Evolutionary conservation across 306 rosid genomes (phyloP), one percentile per base, ranked within the genome.

Genomic region (Begonia fuchsioides): DNA sequence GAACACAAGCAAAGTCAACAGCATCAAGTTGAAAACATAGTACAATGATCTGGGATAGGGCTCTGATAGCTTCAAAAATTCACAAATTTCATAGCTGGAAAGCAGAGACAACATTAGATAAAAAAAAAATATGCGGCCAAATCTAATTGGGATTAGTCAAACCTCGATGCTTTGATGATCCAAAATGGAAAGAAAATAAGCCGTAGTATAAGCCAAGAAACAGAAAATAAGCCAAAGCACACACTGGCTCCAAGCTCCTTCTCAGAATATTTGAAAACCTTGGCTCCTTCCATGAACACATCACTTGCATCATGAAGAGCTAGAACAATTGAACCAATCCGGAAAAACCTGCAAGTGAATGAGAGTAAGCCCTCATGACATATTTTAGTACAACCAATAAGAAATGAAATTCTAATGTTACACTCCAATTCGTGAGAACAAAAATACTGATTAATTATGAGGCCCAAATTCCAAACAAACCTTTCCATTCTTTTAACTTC

Each of bases 231-330:
- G 52, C 94, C 98, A 66, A 90, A 90, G 51, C 57, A 65, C 55
- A 82, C 83, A 44, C 98, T 90, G 54, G 98, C 96, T 48, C 59
- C 82, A 62, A 90, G 75, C 65, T 90, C 95, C 52, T 76, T 81
- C 63, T 74, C 96, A 43, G 94, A 77, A 74, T 90, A 90, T 64
- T 90, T 90, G 75, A 85, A 90, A 64, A 90, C 67, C 77, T 90
- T 90, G 19, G 98, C 98, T 57, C 86, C 79, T 82, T 90, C 98
- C 96, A 90, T 15, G 73, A 81, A 90, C 39, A 90, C 78, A 39
- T 85, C 98, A 49, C 98, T 85, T n/a, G 74, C 93, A 58, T 90
- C 98, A 64, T 90, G 96, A 61, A 82, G 84, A 43, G 95, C 94
- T 11, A 90, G 98, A 66, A 75, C 57, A 53, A 82, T 63, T 53